Evolutionary conservation across 2,329 filamentous ascomycete species (phyloP), one percentile per base, ranked within the genome.

Genomic region (Colletotrichum shisoi): DNA sequence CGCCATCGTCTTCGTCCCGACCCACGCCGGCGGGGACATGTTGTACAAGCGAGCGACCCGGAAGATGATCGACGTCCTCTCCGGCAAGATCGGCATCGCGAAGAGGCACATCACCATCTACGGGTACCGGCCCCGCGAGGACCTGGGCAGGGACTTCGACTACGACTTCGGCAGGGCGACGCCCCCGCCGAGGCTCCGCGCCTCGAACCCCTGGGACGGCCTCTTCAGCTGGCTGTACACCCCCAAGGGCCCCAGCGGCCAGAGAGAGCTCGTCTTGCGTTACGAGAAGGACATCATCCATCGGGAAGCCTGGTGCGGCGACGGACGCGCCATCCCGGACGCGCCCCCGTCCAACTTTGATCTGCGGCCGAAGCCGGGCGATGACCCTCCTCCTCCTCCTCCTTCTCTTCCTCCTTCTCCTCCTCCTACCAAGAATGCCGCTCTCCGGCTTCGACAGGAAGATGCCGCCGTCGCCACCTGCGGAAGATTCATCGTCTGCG

Each of bases 241-340:
- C 1, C 66, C 66, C 19, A 60, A 46, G 7, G 62, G 54, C 4
- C n/a, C 9, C 2, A 61, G 58, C 5, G 57, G 66, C 7, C 44
- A 58, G 17, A 63, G 37, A 17, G 57, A 57, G 24, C 58, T 71
- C 12, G 40, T 62, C 3, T 54, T 71, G 13, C 63, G 68, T 19
- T 70, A 61, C 39, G 54, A 71, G 46, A 59, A 63, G 27, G 42
- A 70, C 24, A 17, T 63, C 9, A 56, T 73, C 69, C 84, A 82
- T 11, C 39, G 58, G 0, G 52, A 58, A 13, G 46, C 24, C 1
- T 71, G 70, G 70, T 71, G 70, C 15, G 44, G 57, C 3, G 60
- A 48, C 11, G 57, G 51, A 42, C 60, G 34, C 4, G n/a, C 19
- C 0, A 24, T 15, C 4, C 24, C 58, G 0, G 39, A 37, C n/a